phyloP scores from a whole-genome alignment of 768 basidiomycete genomes.

The Trametes sanguinea region DNA sequence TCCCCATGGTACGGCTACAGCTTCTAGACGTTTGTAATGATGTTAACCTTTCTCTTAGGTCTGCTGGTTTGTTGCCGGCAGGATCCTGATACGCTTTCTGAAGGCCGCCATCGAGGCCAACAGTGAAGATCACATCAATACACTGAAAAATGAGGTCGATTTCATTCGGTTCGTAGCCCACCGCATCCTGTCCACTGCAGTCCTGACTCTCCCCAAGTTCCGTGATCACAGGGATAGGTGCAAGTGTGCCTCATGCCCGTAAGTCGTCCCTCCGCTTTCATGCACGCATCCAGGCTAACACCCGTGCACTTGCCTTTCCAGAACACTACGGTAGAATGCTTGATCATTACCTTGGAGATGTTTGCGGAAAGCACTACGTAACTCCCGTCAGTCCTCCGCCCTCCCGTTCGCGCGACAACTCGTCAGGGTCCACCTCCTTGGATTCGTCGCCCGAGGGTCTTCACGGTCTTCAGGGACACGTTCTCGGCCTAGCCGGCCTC shows the following conservation, averaged over 20 bases:
- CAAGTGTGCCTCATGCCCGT: conserved; percentile 67
- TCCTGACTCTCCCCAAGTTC: conserved; percentile 38
- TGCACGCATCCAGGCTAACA: neutral
- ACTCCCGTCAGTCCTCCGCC: neutral
- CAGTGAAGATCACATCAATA: conserved; percentile 56
- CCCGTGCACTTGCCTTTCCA: conserved; percentile 3
- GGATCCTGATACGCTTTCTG: conserved; percentile 66
- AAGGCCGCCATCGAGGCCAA: conserved; percentile 62
- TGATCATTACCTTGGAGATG: conserved; percentile 38
- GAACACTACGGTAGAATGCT: conserved; percentile 61
- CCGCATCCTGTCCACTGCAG: neutral
- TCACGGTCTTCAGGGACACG: no score
- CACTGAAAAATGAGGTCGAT: conserved; percentile 62
- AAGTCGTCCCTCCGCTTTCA: conserved; percentile 21
- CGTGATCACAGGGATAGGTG: conserved; percentile 62
- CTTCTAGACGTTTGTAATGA: neutral
- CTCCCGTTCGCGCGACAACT: neutral
- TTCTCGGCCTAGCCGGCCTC: no score
- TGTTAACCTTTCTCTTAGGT: conserved; percentile 43
- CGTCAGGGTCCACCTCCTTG: neutral
- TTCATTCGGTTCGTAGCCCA: conserved; percentile 57
- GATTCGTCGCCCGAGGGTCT: neutral
- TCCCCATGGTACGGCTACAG: conserved; percentile 54
- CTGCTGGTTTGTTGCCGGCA: conserved; percentile 65
- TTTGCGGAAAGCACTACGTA: conserved; percentile 31